Evolutionary conservation across 352 stramenopile genomes (phyloP).

Genomic region (Phytophthora sp.): DNA sequence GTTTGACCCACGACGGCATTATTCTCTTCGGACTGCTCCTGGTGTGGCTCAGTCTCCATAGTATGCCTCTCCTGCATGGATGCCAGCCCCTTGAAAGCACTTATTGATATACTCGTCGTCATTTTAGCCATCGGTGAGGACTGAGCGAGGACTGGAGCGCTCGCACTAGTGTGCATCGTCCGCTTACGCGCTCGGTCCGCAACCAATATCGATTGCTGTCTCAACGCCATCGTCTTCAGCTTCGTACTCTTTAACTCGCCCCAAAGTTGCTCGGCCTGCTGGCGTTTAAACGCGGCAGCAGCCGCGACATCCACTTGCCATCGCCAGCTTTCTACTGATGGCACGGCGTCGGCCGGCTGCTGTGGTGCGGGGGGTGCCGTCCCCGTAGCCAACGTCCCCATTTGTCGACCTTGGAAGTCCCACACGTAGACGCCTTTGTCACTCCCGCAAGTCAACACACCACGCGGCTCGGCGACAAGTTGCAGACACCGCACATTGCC

Average conservation of each 20-base stretch:
- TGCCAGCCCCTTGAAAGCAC: constrained; percentile 17
- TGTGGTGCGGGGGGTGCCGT: constrained; percentile 2
- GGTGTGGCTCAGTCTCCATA: not conserved
- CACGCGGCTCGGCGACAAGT: constrained; percentile 64
- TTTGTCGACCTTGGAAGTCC: constrained; percentile 49
- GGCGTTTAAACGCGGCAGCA: constrained; percentile 44
- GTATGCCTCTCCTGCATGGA: not conserved
- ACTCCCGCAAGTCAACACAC: constrained; percentile 66
- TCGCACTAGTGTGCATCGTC: constrained; percentile 32
- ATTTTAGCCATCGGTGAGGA: constrained; percentile 13
- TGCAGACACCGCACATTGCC: constrained; percentile 57
- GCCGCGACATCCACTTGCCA: constrained; percentile 57
- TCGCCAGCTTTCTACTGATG: constrained; percentile 40
- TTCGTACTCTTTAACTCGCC: constrained; percentile 58
- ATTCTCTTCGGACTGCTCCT: constrained; percentile 25
- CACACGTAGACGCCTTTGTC: constrained; percentile 72
- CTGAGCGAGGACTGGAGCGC: constrained; percentile 32
- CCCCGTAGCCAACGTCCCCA: constrained; percentile 45
- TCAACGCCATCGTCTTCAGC: constrained; percentile 34
- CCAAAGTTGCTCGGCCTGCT: constrained; percentile 68
- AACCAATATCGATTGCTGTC: constrained; percentile 31
- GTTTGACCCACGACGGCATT: constrained; percentile 24
- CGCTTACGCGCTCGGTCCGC: constrained; percentile 31
- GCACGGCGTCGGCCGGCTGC: not conserved
- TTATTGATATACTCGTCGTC: constrained; percentile 21